These are phyloP conservation scores for Sicyos edulis DNA, from an alignment of 306 rosid species.

Conservation along the genomic window DNA sequence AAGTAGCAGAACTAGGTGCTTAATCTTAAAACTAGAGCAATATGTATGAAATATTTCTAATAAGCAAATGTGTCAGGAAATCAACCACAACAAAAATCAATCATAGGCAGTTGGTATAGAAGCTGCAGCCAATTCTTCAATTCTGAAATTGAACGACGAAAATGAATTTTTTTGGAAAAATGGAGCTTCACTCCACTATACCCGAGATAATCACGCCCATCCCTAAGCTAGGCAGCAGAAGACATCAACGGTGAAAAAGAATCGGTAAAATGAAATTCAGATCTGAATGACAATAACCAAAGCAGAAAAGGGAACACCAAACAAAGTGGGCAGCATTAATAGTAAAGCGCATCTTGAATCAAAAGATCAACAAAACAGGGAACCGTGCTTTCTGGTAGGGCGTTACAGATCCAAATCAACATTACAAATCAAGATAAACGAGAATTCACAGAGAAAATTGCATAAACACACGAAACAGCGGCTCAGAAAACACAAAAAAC, in stretches of 20 bases:
- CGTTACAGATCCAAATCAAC: background rate
- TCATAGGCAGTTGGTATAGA: background rate
- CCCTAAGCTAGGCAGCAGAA: too few relatives aligned
- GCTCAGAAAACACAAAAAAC: background rate
- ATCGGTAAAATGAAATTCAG: constrained; percentile 3
- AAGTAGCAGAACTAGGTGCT: constrained; percentile 2
- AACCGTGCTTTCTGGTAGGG: background rate
- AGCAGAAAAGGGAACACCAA: constrained; percentile 7
- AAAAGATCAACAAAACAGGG: background rate
- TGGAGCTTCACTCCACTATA: too few relatives aligned
- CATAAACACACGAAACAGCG: constrained; percentile 1
- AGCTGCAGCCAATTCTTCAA: background rate
- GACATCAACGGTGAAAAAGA: background rate
- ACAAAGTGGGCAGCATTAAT: background rate
- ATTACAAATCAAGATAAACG: constrained; percentile 2
- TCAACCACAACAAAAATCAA: background rate
- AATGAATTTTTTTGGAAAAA: background rate
- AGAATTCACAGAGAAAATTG: background rate
- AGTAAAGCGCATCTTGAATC: background rate
- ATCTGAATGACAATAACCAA: constrained; percentile 9
- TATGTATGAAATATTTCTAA: background rate
- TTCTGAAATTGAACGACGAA: background rate
- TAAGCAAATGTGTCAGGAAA: background rate
- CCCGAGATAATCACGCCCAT: too few relatives aligned
- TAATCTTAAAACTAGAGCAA: background rate